Base-by-base conservation (phyloP, 192 early-diverging fungal genomes). In the Irineochytrium annulatum region DNA sequence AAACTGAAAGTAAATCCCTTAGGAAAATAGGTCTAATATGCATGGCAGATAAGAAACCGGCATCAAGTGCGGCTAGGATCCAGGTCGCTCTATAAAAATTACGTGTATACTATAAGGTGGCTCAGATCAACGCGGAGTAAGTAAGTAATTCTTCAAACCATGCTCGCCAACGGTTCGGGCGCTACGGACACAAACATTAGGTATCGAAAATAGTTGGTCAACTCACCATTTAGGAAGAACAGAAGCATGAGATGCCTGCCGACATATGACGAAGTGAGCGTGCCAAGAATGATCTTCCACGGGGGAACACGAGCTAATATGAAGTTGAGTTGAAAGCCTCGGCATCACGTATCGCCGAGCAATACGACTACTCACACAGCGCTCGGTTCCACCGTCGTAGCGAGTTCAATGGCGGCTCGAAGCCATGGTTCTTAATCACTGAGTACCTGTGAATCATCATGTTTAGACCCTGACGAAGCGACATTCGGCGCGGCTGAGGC, bases 41-140 rank as follows among this genome's bases (percentile, higher is more conserved):
- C 86, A 93, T 90, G 11, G 91, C 90, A 0, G 91, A 93, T 60
- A 93, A 86, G 72, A 94, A 95, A 0, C 93, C 95, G 1, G 93
- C 95, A 59, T 98, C 95, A n/a, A 95, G 70, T 1, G 89, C 91
- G 0, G 91, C 91, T 48, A 92, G 66, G 32, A 95, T 71, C 88
- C 91, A 95, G 0, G 93, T 86, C 13, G 90, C 90, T 16, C 95
- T 83, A 62, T 90, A 95, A 70, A 90, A 98, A 71, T 83, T 91
- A 13, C 86, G 82, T 34, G 87, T 92, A 75, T 98, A 98, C 77
- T 87, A 75, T 46, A 43, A 64, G 54, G 55, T n/a, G 37, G 37
- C 46, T 49, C 59, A 71, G 30, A 74, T 31, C 26, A 69, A 58
- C 32, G 65, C 63, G 49, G 60, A 62, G 43, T 61, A 43, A 52